Evolutionary conservation across 2,329 filamentous ascomycete species (phyloP).

Genomic region (Alternaria sp.): DNA sequence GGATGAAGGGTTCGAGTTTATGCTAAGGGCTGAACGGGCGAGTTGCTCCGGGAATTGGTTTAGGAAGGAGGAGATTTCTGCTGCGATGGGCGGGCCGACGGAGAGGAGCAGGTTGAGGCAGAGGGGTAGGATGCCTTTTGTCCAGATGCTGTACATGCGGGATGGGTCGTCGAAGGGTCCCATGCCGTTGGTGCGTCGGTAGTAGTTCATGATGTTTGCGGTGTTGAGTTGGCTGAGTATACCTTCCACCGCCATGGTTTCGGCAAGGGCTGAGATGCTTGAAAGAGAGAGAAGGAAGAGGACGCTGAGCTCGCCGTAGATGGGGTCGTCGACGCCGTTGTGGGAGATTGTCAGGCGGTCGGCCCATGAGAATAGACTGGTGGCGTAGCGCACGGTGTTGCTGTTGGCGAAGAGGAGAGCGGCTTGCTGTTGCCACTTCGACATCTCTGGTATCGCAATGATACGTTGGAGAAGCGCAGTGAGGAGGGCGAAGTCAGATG

Average conservation of each 20-base stretch:
- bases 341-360: conserved; percentile 72
- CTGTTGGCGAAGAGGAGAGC: conserved; percentile 61
- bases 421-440: conserved; percentile 62
- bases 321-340: conserved; percentile 72
- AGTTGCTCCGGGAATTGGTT: conserved; percentile 88
- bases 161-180: conserved; percentile 79
- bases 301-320: conserved; percentile 92
- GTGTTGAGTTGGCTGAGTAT: conserved; percentile 79
- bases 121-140: conserved; percentile 83
- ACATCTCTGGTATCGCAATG: conserved; percentile 77
- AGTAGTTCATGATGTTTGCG: conserved; percentile 78
- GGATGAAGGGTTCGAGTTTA: conserved; percentile 61
- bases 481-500: conserved; percentile 84
- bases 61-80: conserved; percentile 84
- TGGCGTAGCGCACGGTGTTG: conserved; percentile 78
- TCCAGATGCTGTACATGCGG: conserved; percentile 89
- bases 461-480: conserved; percentile 88
- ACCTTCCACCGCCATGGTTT: conserved; percentile 87
- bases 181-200: conserved; percentile 71
- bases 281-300: conserved; percentile 89
- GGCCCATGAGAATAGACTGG: conserved; percentile 91
- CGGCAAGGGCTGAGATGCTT: conserved; percentile 78
- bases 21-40: conserved; percentile 71
- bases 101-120: conserved; percentile 86
- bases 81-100: conserved; percentile 79